Evolutionary conservation across 2,329 filamentous ascomycete genomes (phyloP).

Genomic region (Trichoderma oligosporum): DNA sequence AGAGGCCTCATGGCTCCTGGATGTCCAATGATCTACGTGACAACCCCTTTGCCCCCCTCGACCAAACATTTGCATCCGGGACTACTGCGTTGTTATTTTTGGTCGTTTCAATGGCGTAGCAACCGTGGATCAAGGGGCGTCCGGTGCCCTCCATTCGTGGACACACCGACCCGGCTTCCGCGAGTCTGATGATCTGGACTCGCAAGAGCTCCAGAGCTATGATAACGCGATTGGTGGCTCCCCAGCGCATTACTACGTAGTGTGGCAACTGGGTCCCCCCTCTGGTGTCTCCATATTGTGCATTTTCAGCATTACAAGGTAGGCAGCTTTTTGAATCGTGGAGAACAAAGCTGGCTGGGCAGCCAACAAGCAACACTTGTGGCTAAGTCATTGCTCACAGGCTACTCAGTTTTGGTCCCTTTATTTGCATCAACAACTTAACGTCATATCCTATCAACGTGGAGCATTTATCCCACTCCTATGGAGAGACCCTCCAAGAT

Average conservation of each 20-base stretch:
- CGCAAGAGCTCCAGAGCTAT: slow-evolving; percentile 8
- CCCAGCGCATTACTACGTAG: slow-evolving; percentile 10
- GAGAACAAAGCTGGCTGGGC: slow-evolving; percentile 7
- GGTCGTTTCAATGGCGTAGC: slow-evolving; percentile 17
- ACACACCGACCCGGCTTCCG: slow-evolving; percentile 3
- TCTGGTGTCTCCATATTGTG: not conserved
- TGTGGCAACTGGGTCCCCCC: slow-evolving; percentile 12
- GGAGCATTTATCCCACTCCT: not conserved
- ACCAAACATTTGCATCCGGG: not conserved
- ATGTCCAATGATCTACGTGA: slow-evolving; percentile 9
- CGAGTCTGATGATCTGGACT: slow-evolving; percentile 11
- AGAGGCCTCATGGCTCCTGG: not conserved
- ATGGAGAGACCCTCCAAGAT: not conserved
- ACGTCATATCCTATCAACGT: slow-evolving; percentile 13
- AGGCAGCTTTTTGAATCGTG: slow-evolving; percentile 7
- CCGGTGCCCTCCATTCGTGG: slow-evolving; percentile 7
- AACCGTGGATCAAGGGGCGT: slow-evolving; percentile 14
- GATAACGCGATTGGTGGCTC: slow-evolving; percentile 17
- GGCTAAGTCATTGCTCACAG: slow-evolving; percentile 1
- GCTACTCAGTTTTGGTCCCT: not conserved
- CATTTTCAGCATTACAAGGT: not conserved
- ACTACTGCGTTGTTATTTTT: slow-evolving; percentile 14
- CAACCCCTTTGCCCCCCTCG: slow-evolving; percentile 6
- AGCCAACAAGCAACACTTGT: too few relatives aligned
- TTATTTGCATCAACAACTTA: not conserved